Base-by-base conservation (phyloP, 257 asterid species). In the Cinchona pubescens region DNA sequence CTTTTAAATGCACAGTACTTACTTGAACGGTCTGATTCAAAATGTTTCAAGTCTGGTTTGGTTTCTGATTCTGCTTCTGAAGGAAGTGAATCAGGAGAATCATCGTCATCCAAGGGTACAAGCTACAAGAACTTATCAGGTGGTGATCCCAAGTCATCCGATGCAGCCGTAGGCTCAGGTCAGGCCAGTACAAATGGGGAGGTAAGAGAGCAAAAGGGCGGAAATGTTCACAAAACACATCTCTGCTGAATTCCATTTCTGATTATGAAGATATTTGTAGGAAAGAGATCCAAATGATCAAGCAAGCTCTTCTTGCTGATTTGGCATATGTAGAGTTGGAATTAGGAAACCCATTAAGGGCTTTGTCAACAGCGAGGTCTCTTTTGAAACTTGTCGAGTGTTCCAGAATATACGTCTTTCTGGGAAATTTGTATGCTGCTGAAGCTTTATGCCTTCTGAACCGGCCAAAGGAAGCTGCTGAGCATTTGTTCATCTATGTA, bases 391-490 rank as follows among this genome's bases (percentile, higher is more conserved):
- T 86, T 60, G 83, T 87, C 0, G 88, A 82, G 14, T 89, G 90
- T 77, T 88, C 89, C 51, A 87, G 75, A 75, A 82, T 87, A 72
- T 85, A 91, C 70, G 5, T 81, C 23, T 94, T 89, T 69, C 65
- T 91, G 58, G 97, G 96, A 25, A 83, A 85, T 34, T 71, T 90
- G 85, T 92, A 94, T 69, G 92, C 89, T 63, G 90, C 97, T 21
- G 98, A 94, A 79, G 98, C 98, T 75, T 69, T 94, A 45, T 94
- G 97, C 93, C 62, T 84, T 76, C 87, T 94, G 42, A 90, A 88
- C 82, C 88, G 78, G 82, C 88, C 90, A 25, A 79, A 85, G 77
- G 98, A 92, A 82, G 98, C 98, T 72, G 89, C 97, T 51, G 91
- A 86, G 61, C 81, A 75, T 81, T 78, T 94, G 84, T 69, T 64